Evolutionary conservation across 495 filamentous ascomycete species (phyloP).

Genomic region (Chaetomium tenue): DNA sequence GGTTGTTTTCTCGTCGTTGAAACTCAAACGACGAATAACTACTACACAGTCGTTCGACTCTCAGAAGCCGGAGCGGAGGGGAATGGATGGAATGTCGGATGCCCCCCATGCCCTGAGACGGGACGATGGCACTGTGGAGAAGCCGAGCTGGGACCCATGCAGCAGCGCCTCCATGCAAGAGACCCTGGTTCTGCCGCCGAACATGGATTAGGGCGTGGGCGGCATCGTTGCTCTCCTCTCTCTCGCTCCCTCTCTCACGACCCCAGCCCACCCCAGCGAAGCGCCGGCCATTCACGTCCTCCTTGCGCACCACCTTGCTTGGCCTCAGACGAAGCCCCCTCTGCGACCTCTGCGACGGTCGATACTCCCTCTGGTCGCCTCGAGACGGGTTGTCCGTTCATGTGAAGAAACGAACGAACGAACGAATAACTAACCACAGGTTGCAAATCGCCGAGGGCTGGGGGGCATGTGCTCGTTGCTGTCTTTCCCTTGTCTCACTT

Average conservation of each 20-base stretch:
- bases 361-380: background rate
- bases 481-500: conserved; percentile 10
- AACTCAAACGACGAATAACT: too few species aligned
- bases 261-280: background rate
- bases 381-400: background rate
- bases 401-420: background rate
- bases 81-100: background rate
- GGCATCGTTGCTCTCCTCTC: background rate
- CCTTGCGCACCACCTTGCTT: background rate
- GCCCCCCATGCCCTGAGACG: background rate
- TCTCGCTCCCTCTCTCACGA: background rate
- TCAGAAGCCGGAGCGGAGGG: background rate
- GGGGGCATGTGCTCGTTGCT: background rate
- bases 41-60: too few species aligned
- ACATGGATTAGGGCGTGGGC: conserved; percentile 5
- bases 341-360: background rate
- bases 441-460: too few species aligned
- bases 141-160: conserved; percentile 8
- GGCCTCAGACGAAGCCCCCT: background rate
- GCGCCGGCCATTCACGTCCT: conserved; percentile 1
- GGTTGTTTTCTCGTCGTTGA: too few species aligned
- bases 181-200: conserved; percentile 7
- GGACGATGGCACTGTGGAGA: conserved; percentile 6
- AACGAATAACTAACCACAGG: too few species aligned
- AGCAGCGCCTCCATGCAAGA: conserved; percentile 8